Conservation (phyloP, 768 basidiomycete species). For the Hortiboletus flavorubellus region DNA sequence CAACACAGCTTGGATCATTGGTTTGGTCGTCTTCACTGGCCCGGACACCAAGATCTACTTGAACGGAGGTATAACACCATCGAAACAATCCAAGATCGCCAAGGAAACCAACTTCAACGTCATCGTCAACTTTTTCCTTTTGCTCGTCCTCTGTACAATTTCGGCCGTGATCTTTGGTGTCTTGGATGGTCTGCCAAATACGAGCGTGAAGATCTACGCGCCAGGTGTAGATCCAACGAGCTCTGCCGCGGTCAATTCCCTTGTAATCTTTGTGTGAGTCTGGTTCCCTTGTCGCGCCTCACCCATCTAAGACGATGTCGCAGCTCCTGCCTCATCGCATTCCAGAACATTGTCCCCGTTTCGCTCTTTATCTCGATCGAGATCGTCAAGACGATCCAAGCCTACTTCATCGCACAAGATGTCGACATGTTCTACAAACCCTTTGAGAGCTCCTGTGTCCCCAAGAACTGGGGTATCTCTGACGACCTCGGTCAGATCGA, state of each 20-base stretch:
- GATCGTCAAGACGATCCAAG: constrained; percentile 97
- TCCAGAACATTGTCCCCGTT: constrained; percentile 96
- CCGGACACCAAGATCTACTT: constrained; percentile 90
- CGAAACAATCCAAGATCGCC: constrained; percentile 97
- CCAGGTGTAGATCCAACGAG: constrained; percentile 56
- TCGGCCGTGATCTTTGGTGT: constrained; percentile 77
- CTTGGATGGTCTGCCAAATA: constrained; percentile 54
- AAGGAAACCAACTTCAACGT: constrained; percentile 99
- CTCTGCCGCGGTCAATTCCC: constrained; percentile 62
- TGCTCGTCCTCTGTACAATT: constrained; percentile 72
- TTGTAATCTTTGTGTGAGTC: constrained; percentile 90
- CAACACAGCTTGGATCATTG: constrained; percentile 91
- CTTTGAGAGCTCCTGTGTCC: constrained; percentile 84
- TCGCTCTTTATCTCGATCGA: constrained; percentile 97
- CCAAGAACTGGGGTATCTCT: constrained; percentile 98
- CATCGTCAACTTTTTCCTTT: constrained; percentile 83
- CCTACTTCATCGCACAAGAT: constrained; percentile 95
- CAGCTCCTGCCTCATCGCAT: constrained; percentile 90
- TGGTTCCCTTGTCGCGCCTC: not conserved
- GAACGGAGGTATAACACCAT: constrained; percentile 90
- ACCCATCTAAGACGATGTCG: constrained; percentile 3
- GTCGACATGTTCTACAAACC: constrained; percentile 93
- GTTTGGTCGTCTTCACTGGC: constrained; percentile 92
- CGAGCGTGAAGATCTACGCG: constrained; percentile 76
- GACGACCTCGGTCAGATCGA: constrained; percentile 99